Base-by-base conservation (phyloP, 441 rosid species). In the Adansonia rubrostipa region DNA sequence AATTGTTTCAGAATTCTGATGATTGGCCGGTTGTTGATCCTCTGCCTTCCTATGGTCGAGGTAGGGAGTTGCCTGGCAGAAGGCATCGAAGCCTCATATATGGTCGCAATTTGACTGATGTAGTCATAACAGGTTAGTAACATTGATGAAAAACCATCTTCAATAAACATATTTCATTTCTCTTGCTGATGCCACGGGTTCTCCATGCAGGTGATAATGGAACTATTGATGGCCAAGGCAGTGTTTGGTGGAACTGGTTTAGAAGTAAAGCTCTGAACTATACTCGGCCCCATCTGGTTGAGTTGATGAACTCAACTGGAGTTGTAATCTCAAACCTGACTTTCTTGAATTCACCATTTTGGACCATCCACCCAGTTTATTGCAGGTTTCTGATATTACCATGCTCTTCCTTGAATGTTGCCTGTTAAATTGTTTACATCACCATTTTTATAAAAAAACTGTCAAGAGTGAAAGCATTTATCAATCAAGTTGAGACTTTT, bases 1-100 rank as follows among this genome's bases (percentile, higher is more conserved):
- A 57, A 33, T 81, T 64, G 83, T 87, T 81, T 78, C 87, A 96
- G 99, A 83, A 86, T 80, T 81, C 94, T 44, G 91, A 85, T 82
- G 85, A 92, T 86, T 96, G 99, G 99, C 99, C 99, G 0, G 86
- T 94, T 82, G 88, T 96, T 82, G 97, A 94, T 84, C 95, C 99
- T 64, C 85, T 96, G 75, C 98, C 99, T 64, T 96, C 99, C 67
- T 96, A 96, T 82, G 99, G 99, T 65, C 88, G 97, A 78, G 99
- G 98, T 70, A 87, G 98, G 84, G 99, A 94, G 82, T 85, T 94
- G 77, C 97, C 97, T 8, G 97, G 98, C 76, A 85, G 78, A 80
- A 91, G 99, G 79, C 95, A 96, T 78, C 89, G 89, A 69, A 96
- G 99, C 87, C 97, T 96, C 73, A 91, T 96, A 60, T 94, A 85